phyloP scores from a whole-genome alignment of 305 asterid species.

The Nicotiana rustica region DNA sequence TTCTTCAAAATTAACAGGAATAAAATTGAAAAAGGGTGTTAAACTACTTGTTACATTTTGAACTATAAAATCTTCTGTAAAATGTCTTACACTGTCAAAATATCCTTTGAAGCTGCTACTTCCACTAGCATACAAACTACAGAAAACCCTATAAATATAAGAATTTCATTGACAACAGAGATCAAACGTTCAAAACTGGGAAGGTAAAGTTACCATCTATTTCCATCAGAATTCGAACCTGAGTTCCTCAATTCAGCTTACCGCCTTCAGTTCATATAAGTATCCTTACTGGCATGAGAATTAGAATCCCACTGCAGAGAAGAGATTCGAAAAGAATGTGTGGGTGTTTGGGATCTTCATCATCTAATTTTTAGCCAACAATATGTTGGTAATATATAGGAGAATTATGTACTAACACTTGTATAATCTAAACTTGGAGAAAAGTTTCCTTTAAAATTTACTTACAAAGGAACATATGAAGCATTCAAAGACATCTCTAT shows the following conservation, averaged over 20 bases:
- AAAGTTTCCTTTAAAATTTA: background rate
- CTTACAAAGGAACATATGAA: background rate
- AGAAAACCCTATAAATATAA: background rate
- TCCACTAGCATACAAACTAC: background rate
- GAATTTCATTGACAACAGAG: background rate
- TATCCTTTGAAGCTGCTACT: background rate
- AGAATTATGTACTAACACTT: background rate
- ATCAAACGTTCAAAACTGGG: background rate
- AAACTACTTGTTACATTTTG: conserved; percentile 6
- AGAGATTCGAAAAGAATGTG: background rate
- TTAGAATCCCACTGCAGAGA: background rate
- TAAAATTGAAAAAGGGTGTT: background rate
- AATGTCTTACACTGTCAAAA: background rate
- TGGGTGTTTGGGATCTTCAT: background rate
- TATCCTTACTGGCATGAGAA: background rate
- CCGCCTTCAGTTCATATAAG: background rate
- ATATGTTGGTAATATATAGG: background rate
- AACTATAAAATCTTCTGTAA: background rate
- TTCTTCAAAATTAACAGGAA: conserved; percentile 7
- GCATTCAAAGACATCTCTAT: background rate
- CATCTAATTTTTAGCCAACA: background rate
- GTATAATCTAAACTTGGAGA: background rate
- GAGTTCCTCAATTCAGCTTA: background rate
- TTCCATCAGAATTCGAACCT: background rate
- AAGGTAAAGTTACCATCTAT: background rate